Evolutionary conservation across 2,329 filamentous ascomycete species (phyloP).

Genomic region (Tympanopsis confertula): DNA sequence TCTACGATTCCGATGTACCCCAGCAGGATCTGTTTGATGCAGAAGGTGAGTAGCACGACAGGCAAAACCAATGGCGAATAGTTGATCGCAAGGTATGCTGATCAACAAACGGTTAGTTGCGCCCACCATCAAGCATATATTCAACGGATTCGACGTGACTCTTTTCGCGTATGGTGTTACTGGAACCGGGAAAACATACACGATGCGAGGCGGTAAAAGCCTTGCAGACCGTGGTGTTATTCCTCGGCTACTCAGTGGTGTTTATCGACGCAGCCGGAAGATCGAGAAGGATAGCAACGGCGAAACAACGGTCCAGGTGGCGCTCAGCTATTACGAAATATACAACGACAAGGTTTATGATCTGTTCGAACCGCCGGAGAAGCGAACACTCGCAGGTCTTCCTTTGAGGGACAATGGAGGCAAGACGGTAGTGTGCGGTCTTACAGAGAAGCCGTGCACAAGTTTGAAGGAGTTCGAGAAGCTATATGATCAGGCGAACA

Average conservation of each 20-base stretch:
- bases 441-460: slow-evolving; percentile 72
- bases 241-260: slow-evolving; percentile 69
- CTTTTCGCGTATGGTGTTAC: slow-evolving; percentile 91
- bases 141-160: slow-evolving; percentile 77
- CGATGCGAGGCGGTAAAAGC: slow-evolving; percentile 83
- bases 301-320: slow-evolving; percentile 59
- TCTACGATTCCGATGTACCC: slow-evolving; percentile 69
- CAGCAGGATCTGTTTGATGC: slow-evolving; percentile 83
- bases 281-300: slow-evolving; percentile 68
- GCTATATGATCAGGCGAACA: slow-evolving; percentile 83
- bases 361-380: slow-evolving; percentile 76
- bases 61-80: background rate
- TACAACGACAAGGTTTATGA: slow-evolving; percentile 95
- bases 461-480: slow-evolving; percentile 83
- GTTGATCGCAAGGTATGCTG: background rate
- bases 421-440: slow-evolving; percentile 75
- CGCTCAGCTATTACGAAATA: slow-evolving; percentile 87
- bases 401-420: slow-evolving; percentile 77
- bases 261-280: slow-evolving; percentile 78
- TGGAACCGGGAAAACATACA: slow-evolving; percentile 89
- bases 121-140: slow-evolving; percentile 81
- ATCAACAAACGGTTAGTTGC: slow-evolving; percentile 44
- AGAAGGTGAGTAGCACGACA: slow-evolving; percentile 51
- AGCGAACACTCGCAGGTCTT: slow-evolving; percentile 68
- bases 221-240: slow-evolving; percentile 80